phyloP scores from a whole-genome alignment of 208 protist species.

The Vickermania spadyakhi region DNA sequence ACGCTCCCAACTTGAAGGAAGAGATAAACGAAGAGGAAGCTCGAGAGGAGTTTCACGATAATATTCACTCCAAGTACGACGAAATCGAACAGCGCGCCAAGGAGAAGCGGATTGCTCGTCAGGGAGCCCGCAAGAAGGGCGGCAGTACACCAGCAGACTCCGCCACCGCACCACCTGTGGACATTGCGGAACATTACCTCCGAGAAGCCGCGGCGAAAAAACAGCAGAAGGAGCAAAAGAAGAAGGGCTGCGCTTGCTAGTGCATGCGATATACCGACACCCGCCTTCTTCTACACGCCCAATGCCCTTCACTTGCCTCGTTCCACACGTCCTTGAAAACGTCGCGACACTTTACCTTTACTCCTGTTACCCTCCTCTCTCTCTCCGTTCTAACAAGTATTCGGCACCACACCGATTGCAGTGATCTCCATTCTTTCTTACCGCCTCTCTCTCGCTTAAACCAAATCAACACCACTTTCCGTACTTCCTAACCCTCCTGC shows the following conservation, averaged over 20 bases:
- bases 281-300: not conserved
- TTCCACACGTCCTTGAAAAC: no score
- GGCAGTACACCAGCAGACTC: not conserved
- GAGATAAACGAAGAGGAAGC: not conserved
- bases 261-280: not conserved
- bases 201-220: not conserved
- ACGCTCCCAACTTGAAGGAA: not conserved
- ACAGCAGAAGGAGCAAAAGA: not conserved
- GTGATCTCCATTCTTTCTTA: no score
- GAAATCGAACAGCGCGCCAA: not conserved
- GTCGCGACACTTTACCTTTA: no score
- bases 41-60: not conserved
- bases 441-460: not conserved
- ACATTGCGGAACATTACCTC: not conserved
- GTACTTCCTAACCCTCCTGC: not conserved
- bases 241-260: not conserved
- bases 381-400: no score
- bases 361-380: no score
- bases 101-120: not conserved
- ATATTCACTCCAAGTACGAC: not conserved
- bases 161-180: not conserved
- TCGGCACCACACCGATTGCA: no score
- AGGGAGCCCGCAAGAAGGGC: not conserved
- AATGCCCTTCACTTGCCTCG: not conserved
- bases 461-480: not conserved